Evolutionary conservation across 768 basidiomycete species (phyloP), one percentile per base, ranked within the genome.

Genomic region (Psilocybe subaeruginosa): DNA sequence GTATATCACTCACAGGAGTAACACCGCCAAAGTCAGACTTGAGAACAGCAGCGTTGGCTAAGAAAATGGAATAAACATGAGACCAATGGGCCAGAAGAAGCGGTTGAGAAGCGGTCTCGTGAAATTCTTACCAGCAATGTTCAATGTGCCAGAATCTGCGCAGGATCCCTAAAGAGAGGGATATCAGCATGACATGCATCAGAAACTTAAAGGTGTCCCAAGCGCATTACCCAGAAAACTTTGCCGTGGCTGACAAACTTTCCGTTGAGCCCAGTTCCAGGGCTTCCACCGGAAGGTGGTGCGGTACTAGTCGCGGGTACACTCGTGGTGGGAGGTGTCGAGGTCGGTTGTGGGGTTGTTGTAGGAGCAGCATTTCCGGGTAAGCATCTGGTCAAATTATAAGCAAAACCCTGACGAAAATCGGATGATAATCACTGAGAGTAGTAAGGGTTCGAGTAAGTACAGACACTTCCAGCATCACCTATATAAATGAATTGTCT

Each of bases 21-120:
- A 80, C 75, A 29, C 70, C 72, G 31, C 79, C 79, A 43, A 80
- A 80, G 51, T 79, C 74, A 23, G 73, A 68, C 58, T 69, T 73
- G 17, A 80, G 63, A 46, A 75, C 47, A 29, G 73, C 74, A 35
- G 64, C 70, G 60, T 77, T 78, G 37, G 71, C 76, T 73, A 16
- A 39, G 23, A 50, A 30, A 54, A 46, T 64, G 14, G 48, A 43
- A 14, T 5, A 4, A 33, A 19, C 33, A 46, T 54, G 35, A 23
- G 2, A 33, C 29, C 31, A 16, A 52, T n/a, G 31, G 33, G 23
- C 23, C 23, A 23, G 23, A 23, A 23, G 8, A 37, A 41, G 23
- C 14, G 1, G 29, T 8, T 30, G n/a, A 9, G 29, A 11, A 7
- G 12, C 30, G 9, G 45, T 46, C 6, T 6, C 6, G 14, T 46